A percentile compares a stretch with the other conserved stretches of the same genome.
Evolutionary conservation across 495 filamentous ascomycete genomes (phyloP).

Genomic region (Hypomontagnella submonticulosa): DNA sequence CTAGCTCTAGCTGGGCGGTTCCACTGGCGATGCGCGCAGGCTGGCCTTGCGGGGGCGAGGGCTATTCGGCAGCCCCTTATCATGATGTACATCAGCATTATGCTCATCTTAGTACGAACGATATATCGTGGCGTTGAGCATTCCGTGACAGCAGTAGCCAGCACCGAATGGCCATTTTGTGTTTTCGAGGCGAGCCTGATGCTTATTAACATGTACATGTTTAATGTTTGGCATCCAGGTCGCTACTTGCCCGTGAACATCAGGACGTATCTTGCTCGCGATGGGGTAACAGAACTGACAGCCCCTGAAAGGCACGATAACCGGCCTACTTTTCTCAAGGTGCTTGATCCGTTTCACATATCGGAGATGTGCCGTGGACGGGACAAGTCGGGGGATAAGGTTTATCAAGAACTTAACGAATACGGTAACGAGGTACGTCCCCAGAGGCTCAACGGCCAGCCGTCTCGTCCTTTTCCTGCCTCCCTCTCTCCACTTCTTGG

Average conservation of each 20-base stretch:
- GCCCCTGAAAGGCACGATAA: constrained; percentile 32
- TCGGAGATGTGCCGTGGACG: background rate
- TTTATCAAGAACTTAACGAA: background rate
- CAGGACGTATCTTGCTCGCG: constrained; percentile 43
- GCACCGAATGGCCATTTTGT: constrained; percentile 48
- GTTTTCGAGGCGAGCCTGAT: constrained; percentile 51
- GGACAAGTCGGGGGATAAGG: background rate
- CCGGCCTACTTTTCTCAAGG: constrained; percentile 19
- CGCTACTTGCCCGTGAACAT: constrained; percentile 43
- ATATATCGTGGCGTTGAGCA: constrained; percentile 52
- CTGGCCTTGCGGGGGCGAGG: constrained; percentile 7
- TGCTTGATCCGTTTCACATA: constrained; percentile 1
- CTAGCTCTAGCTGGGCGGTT: constrained; percentile 46
- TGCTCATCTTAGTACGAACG: constrained; percentile 46
- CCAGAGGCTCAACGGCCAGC: background rate
- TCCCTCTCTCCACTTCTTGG: no score
- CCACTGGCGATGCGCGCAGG: constrained; percentile 43
- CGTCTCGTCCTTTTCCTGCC: background rate
- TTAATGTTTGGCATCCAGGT: constrained; percentile 50
- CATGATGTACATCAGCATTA: constrained; percentile 49
- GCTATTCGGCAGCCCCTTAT: constrained; percentile 32
- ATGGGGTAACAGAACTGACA: constrained; percentile 42
- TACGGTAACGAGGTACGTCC: constrained; percentile 6
- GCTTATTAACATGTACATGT: constrained; percentile 48
- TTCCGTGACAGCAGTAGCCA: constrained; percentile 37